Evolutionary conservation across 176 grass and related monocot genomes (phyloP).

Genomic region (Puya raimondii): DNA sequence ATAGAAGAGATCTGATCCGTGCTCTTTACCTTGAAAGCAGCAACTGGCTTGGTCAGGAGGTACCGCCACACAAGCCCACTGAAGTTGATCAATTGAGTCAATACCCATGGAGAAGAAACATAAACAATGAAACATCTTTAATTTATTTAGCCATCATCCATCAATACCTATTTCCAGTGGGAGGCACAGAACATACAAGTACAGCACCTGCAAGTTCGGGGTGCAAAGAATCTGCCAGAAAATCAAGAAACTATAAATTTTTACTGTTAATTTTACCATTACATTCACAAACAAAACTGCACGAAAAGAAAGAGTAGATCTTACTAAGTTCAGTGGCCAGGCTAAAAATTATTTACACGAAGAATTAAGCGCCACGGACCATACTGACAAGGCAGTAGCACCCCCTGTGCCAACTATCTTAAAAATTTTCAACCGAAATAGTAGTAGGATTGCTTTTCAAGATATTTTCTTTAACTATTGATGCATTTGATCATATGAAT

Average conservation of each 20-base stretch:
- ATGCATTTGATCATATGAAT: too few species aligned
- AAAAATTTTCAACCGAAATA: too few species aligned
- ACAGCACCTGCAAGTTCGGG: constrained; percentile 61
- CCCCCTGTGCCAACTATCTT: too few species aligned
- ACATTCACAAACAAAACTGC: constrained; percentile 5
- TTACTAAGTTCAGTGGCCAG: too few species aligned
- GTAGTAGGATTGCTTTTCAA: too few species aligned
- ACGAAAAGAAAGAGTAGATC: background rate
- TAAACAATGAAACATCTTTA: constrained; percentile 5
- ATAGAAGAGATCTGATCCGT: constrained; percentile 7
- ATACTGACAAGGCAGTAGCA: too few species aligned
- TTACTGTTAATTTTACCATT: background rate
- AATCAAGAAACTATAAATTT: constrained; percentile 8
- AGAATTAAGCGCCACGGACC: too few species aligned
- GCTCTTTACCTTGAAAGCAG: constrained; percentile 66
- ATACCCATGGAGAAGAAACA: constrained; percentile 12
- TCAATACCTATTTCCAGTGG: constrained; percentile 71
- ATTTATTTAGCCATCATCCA: background rate
- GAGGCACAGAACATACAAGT: constrained; percentile 88
- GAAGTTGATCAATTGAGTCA: constrained; percentile 18
- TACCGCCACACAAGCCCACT: constrained; percentile 91
- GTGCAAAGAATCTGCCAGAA: constrained; percentile 19
- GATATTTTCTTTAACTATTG: too few species aligned
- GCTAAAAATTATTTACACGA: too few species aligned
- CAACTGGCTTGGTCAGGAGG: constrained; percentile 70